Conservation (phyloP, 768 basidiomycete species). For the Agrocybe pediades region DNA sequence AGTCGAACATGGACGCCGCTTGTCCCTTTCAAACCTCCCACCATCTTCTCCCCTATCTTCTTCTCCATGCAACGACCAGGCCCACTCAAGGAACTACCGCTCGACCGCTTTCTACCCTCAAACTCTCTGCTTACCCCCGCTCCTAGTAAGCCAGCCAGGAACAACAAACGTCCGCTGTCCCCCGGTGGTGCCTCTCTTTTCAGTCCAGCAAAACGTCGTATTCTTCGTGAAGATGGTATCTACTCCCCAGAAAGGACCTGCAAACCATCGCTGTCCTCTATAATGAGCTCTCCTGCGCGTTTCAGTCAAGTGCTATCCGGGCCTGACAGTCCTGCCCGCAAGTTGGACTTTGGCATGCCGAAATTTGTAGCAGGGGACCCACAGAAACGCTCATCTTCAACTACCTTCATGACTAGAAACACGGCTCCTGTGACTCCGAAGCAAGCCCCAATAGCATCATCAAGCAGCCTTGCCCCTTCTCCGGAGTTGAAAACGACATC, state of each 20-base stretch:
- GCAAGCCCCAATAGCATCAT: slow-evolving; percentile 8
- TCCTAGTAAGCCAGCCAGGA: slow-evolving; percentile 32
- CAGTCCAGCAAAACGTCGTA: slow-evolving; percentile 71
- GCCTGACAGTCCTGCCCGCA: slow-evolving; percentile 45
- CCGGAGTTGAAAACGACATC: slow-evolving; percentile 25
- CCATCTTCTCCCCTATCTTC: slow-evolving; percentile 9
- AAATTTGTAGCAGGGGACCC: slow-evolving; percentile 28
- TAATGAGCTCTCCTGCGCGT: slow-evolving; percentile 35
- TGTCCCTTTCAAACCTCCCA: slow-evolving; percentile 12
- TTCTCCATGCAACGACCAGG: slow-evolving; percentile 41
- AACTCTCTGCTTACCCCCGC: slow-evolving; percentile 26
- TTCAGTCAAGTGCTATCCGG: slow-evolving; percentile 44
- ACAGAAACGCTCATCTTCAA: slow-evolving; percentile 17
- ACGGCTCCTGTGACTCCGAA: slow-evolving; percentile 22
- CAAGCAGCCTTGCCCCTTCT: slow-evolving; percentile 26
- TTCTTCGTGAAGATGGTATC: slow-evolving; percentile 57
- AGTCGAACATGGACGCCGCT: slow-evolving; percentile 15
- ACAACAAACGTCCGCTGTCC: slow-evolving; percentile 64
- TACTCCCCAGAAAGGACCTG: slow-evolving; percentile 37
- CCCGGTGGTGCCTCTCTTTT: slow-evolving; percentile 49
- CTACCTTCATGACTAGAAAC: slow-evolving; percentile 14
- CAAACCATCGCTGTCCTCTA: slow-evolving; percentile 34
- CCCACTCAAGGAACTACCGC: slow-evolving; percentile 64
- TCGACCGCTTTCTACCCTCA: slow-evolving; percentile 52
- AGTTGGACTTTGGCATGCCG: slow-evolving; percentile 52